phyloP scores from a whole-genome alignment of 1,284 basidiomycete species.

The Anthracocystis setariae region DNA sequence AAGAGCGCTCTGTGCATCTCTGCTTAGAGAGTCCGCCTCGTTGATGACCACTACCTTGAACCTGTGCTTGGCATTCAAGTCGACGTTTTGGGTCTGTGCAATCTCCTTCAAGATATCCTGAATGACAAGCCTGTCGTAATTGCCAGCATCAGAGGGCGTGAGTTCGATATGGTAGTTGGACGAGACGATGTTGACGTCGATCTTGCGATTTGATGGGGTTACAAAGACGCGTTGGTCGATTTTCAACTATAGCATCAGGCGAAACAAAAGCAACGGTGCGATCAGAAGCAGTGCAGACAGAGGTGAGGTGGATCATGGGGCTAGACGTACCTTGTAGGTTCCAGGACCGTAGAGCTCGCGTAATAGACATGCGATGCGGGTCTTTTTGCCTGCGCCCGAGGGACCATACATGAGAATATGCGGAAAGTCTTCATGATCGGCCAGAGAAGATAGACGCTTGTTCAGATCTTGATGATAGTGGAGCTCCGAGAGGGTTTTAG shows the following conservation, averaged over 20 bases:
- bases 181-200: constrained; percentile 93
- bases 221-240: constrained; percentile 97
- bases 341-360: constrained; percentile 90
- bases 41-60: constrained; percentile 99
- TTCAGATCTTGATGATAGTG: constrained; percentile 89
- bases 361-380: constrained; percentile 82
- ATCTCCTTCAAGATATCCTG: constrained; percentile 98
- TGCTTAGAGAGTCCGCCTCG: constrained; percentile 91
- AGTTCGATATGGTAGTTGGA: constrained; percentile 96
- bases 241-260: constrained; percentile 78
- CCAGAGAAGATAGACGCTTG: constrained; percentile 79
- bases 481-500: constrained; percentile 82
- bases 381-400: constrained; percentile 97
- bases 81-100: constrained; percentile 97
- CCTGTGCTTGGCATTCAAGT: constrained; percentile 90
- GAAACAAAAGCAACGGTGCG: background rate
- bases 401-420: constrained; percentile 98
- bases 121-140: constrained; percentile 92
- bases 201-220: constrained; percentile 90
- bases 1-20: constrained; percentile 95
- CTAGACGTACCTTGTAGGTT: constrained; percentile 77
- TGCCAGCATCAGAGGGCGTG: constrained; percentile 96
- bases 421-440: constrained; percentile 79
- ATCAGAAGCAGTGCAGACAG: constrained; percentile 30
- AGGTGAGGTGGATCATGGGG: background rate